Conservation (phyloP, 176 grass and related monocot species). For the Lolium rigidum region DNA sequence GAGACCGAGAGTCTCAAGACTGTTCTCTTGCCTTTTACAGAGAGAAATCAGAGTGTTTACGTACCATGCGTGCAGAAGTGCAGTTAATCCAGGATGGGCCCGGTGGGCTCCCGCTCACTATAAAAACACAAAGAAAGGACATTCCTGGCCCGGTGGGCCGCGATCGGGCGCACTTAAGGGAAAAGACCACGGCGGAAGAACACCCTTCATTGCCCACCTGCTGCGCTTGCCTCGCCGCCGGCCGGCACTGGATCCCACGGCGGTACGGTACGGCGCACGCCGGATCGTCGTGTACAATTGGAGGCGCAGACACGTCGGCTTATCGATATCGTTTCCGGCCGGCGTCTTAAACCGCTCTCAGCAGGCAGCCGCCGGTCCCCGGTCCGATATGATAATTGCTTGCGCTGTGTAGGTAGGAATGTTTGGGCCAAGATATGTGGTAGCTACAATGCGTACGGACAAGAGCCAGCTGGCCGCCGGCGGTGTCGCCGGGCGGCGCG, state of each 20-base stretch:
- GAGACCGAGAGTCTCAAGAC: background rate
- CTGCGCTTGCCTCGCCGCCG: background rate
- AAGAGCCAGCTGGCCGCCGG: no score
- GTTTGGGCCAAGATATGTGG: no score
- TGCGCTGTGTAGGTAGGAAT: no score
- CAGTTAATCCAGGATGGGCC: background rate
- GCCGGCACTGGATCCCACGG: conserved; percentile 41
- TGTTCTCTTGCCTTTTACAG: background rate
- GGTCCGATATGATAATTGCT: background rate
- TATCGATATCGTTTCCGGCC: background rate
- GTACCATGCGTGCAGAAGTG: background rate
- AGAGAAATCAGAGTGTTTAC: background rate
- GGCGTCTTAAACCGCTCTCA: background rate
- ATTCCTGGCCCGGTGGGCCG: background rate
- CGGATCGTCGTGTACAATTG: conserved; percentile 14
- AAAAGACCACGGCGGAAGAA: background rate
- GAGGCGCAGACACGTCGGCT: background rate
- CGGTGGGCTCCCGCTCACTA: background rate
- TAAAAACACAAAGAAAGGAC: background rate
- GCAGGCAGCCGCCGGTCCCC: background rate
- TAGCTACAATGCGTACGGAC: no score
- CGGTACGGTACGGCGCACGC: conserved; percentile 19
- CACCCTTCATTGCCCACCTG: background rate
- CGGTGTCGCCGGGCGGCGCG: no score
- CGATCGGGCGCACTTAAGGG: background rate